Percentiles rank a stretch among this genome's conserved stretches.
Evolutionary conservation across 2,329 filamentous ascomycete genomes (phyloP).

Genomic region (Amauroascus niger): DNA sequence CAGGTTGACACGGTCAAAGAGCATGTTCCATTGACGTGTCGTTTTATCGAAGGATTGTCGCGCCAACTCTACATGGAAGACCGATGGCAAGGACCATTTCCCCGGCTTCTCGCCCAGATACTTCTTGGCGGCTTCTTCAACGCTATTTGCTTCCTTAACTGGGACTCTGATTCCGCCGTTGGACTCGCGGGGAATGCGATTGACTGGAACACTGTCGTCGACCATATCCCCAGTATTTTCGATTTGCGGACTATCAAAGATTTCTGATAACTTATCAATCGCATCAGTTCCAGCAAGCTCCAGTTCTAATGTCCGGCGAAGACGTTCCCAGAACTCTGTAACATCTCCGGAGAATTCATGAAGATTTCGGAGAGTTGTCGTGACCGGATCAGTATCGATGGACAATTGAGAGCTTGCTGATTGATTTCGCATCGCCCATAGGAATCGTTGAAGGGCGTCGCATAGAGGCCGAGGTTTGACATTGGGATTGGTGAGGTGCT

Average conservation of each 20-base stretch:
- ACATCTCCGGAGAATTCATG: slow-evolving; percentile 44
- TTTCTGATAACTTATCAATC: slow-evolving; percentile 32
- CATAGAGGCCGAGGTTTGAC: slow-evolving; percentile 43
- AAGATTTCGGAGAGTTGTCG: slow-evolving; percentile 33
- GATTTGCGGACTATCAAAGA: slow-evolving; percentile 40
- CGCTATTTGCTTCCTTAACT: slow-evolving; percentile 31
- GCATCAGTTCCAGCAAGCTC: slow-evolving; percentile 42
- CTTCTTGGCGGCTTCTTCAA: slow-evolving; percentile 28
- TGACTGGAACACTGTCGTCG: slow-evolving; percentile 23
- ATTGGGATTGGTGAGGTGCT: slow-evolving; percentile 39
- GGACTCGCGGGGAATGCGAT: slow-evolving; percentile 30
- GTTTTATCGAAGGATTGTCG: slow-evolving; percentile 48
- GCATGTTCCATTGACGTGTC: slow-evolving; percentile 48
- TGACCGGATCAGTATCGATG: slow-evolving; percentile 36
- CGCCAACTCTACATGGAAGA: slow-evolving; percentile 48
- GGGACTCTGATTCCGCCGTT: slow-evolving; percentile 34
- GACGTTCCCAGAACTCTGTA: slow-evolving; percentile 46
- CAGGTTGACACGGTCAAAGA: slow-evolving; percentile 47
- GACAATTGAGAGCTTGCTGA: slow-evolving; percentile 30
- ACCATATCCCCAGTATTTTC: slow-evolving; percentile 22
- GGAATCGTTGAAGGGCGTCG: slow-evolving; percentile 42
- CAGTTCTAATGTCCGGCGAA: slow-evolving; percentile 44
- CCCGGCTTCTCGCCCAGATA: slow-evolving; percentile 30
- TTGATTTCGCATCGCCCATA: slow-evolving; percentile 43
- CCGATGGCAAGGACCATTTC: slow-evolving; percentile 38